These are phyloP conservation scores for Dillenia turbinata DNA, from an alignment of 164 flowering plant genomes.

Conservation along the genomic window DNA sequence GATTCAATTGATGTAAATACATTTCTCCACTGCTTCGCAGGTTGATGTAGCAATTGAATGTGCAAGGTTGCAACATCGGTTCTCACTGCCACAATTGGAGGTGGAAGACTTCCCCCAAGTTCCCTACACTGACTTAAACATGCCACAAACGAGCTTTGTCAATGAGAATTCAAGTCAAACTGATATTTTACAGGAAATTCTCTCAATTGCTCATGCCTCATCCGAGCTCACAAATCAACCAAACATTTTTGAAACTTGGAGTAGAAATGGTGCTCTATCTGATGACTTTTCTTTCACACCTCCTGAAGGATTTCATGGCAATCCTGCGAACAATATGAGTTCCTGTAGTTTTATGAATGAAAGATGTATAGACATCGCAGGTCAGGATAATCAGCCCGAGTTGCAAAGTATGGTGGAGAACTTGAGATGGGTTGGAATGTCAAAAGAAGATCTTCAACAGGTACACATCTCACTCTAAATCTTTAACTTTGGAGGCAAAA, in stretches of 20 bases:
- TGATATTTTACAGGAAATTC: constrained; percentile 60
- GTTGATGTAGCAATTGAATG: constrained; percentile 78
- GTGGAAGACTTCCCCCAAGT: constrained; percentile 53
- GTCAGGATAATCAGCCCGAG: constrained; percentile 34
- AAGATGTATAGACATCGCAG: constrained; percentile 39
- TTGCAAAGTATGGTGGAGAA: constrained; percentile 48
- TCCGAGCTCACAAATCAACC: constrained; percentile 41
- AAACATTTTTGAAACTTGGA: constrained; percentile 26
- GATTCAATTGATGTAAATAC: background rate
- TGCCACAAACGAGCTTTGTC: constrained; percentile 16
- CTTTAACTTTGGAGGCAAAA: too few species aligned
- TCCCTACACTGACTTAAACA: constrained; percentile 17
- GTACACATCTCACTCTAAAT: constrained; percentile 15
- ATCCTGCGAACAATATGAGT: constrained; percentile 15
- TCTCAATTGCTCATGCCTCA: constrained; percentile 65
- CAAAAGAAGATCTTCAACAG: constrained; percentile 52
- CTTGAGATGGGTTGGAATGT: constrained; percentile 74
- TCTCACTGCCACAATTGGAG: constrained; percentile 63
- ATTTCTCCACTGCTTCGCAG: constrained; percentile 22
- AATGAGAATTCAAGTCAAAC: constrained; percentile 17
- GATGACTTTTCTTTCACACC: constrained; percentile 34
- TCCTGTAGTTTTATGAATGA: constrained; percentile 16
- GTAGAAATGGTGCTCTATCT: constrained; percentile 20
- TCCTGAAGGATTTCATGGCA: background rate
- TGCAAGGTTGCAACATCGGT: constrained; percentile 71